A percentile compares a stretch with the other conserved stretches of the same genome.
phyloP scores from a whole-genome alignment of 164 flowering plant genomes.

The Tetracentron sinense region DNA sequence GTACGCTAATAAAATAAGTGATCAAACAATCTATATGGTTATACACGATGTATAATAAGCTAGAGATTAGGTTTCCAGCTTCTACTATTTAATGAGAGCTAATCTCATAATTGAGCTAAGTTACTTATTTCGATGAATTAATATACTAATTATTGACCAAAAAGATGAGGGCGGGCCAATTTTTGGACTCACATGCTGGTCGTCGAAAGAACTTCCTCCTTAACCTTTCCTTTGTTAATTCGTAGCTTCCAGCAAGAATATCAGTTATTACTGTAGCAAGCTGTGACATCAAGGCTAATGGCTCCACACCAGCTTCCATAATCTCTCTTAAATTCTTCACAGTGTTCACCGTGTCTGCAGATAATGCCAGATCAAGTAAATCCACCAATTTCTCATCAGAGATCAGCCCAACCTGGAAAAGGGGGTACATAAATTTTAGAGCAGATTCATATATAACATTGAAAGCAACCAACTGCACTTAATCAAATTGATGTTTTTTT shows the following conservation, averaged over 20 bases:
- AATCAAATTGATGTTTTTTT: neutral
- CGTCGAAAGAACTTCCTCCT: slow-evolving; percentile 78
- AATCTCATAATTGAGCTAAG: too few relatives aligned
- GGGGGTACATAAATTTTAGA: slow-evolving; percentile 4
- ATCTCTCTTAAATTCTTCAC: slow-evolving; percentile 88
- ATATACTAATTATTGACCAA: neutral
- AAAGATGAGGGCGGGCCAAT: neutral
- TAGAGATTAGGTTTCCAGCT: too few relatives aligned
- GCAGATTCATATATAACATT: slow-evolving; percentile 6
- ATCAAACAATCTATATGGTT: too few relatives aligned
- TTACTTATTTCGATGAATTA: neutral
- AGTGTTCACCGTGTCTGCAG: slow-evolving; percentile 97
- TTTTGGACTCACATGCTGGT: slow-evolving; percentile 62
- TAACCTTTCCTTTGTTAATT: slow-evolving; percentile 59
- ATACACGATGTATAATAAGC: too few relatives aligned
- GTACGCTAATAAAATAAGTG: too few relatives aligned
- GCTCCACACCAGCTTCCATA: slow-evolving; percentile 94
- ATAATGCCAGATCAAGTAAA: slow-evolving; percentile 93
- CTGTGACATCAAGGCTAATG: slow-evolving; percentile 94
- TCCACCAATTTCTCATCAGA: slow-evolving; percentile 96
- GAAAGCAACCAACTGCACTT: slow-evolving; percentile 1
- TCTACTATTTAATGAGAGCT: too few relatives aligned
- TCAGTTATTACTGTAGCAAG: slow-evolving; percentile 96
- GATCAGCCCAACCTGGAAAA: slow-evolving; percentile 81
- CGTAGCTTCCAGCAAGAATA: slow-evolving; percentile 90